Percentiles rank a stretch among this genome's conserved stretches.
phyloP scores from a whole-genome alignment of 2,329 filamentous ascomycete species.

The Calcarisporium arbuscula region DNA sequence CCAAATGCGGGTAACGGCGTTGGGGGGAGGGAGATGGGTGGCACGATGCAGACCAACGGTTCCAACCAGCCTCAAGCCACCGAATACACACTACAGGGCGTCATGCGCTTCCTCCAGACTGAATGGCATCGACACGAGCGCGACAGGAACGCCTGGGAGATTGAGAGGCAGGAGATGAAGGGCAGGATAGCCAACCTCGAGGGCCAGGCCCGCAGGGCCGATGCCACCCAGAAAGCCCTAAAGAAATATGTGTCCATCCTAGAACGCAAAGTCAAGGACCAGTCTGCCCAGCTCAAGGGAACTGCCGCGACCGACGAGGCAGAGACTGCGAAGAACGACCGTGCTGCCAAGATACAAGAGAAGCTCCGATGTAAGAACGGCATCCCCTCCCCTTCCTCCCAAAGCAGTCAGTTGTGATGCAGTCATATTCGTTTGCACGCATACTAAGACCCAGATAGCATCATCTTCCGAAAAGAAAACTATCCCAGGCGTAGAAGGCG shows the following conservation, averaged over 20 bases:
- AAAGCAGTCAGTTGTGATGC: too few species aligned
- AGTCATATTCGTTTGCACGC: not conserved
- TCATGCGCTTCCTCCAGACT: slow-evolving; percentile 98
- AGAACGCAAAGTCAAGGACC: slow-evolving; percentile 79
- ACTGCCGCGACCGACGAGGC: slow-evolving; percentile 27
- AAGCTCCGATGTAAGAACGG: slow-evolving; percentile 43
- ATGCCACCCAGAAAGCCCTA: slow-evolving; percentile 80
- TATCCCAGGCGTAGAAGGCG: slow-evolving; percentile 37
- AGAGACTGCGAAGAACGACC: slow-evolving; percentile 43
- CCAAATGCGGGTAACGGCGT: slow-evolving; percentile 39
- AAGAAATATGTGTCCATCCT: slow-evolving; percentile 87
- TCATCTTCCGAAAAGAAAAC: slow-evolving; percentile 33
- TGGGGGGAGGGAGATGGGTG: slow-evolving; percentile 38
- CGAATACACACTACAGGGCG: slow-evolving; percentile 63
- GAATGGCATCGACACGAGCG: slow-evolving; percentile 99
- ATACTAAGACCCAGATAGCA: slow-evolving; percentile 10
- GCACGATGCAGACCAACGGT: slow-evolving; percentile 38
- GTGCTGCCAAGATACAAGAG: slow-evolving; percentile 48
- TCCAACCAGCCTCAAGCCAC: slow-evolving; percentile 51
- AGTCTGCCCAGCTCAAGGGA: slow-evolving; percentile 64
- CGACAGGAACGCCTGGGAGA: slow-evolving; percentile 97
- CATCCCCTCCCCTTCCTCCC: slow-evolving; percentile 3
- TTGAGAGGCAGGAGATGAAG: slow-evolving; percentile 98
- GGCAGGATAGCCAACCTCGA: slow-evolving; percentile 91
- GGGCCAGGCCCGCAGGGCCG: slow-evolving; percentile 78